Evolutionary conservation across 306 rosid genomes (phyloP).

Genomic region (Alnus rubra): DNA sequence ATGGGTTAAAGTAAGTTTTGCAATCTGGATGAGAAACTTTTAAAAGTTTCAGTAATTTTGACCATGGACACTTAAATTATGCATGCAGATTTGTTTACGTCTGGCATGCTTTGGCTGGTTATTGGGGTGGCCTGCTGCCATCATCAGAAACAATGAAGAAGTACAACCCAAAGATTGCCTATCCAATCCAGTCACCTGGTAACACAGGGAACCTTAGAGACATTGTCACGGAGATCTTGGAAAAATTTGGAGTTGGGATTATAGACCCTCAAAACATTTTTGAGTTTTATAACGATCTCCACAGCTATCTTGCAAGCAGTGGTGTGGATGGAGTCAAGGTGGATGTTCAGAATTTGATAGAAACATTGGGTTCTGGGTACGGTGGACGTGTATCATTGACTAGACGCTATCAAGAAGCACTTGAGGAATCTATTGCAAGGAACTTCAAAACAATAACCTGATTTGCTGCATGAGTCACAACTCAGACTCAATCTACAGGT

Average conservation of each 20-base stretch:
- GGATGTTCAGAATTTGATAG: constrained; percentile 67
- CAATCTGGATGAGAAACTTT: neutral
- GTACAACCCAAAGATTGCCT: constrained; percentile 52
- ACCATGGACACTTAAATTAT: constrained; percentile 4
- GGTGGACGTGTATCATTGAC: constrained; percentile 68
- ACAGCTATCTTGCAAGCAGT: constrained; percentile 59
- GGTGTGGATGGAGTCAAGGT: constrained; percentile 78
- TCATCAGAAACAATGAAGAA: constrained; percentile 55
- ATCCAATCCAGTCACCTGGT: constrained; percentile 65
- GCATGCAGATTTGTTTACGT: constrained; percentile 53
- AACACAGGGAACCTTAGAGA: constrained; percentile 50
- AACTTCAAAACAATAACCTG: constrained; percentile 56
- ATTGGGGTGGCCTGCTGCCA: constrained; percentile 79
- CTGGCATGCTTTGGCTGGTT: constrained; percentile 84
- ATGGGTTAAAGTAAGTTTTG: constrained; percentile 62
- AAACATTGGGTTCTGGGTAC: constrained; percentile 60
- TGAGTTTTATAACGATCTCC: constrained; percentile 64
- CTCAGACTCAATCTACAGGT: constrained; percentile 71
- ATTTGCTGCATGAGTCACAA: constrained; percentile 71
- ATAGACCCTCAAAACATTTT: constrained; percentile 48
- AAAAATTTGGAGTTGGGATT: constrained; percentile 68
- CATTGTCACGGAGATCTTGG: constrained; percentile 55
- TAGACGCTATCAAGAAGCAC: constrained; percentile 57
- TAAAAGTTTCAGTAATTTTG: neutral
- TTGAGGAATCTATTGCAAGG: constrained; percentile 54